Percentiles rank a stretch among this genome's conserved stretches.
Conservation (phyloP, 371 early-diverging fungal genomes). For the Capillidium rhysosporum region DNA sequence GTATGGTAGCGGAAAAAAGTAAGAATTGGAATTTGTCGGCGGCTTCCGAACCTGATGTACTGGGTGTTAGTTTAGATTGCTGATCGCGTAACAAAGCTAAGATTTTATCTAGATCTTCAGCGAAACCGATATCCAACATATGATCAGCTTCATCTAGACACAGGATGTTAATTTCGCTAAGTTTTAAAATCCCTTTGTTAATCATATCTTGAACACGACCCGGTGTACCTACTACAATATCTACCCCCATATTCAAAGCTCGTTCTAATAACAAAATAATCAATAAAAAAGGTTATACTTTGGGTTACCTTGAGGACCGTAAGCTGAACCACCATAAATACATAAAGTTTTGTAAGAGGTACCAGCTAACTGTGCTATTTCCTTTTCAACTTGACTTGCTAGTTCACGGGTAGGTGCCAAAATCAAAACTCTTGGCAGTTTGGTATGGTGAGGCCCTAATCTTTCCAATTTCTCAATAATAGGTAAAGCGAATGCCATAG, state of each 20-base stretch:
- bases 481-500: constrained; percentile 78
- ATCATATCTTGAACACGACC: constrained; percentile 93
- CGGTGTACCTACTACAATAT: constrained; percentile 94
- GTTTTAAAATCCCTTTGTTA: constrained; percentile 59
- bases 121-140: constrained; percentile 93
- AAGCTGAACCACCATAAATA: constrained; percentile 58
- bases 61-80: constrained; percentile 17
- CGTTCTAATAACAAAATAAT: constrained; percentile 10
- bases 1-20: constrained; percentile 75
- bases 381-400: constrained; percentile 71
- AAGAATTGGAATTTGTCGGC: constrained; percentile 42
- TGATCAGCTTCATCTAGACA: constrained; percentile 94
- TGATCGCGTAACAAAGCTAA: constrained; percentile 49
- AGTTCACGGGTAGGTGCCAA: constrained; percentile 93
- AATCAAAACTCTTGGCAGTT: constrained; percentile 67
- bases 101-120: constrained; percentile 76
- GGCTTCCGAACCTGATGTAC: no score
- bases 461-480: constrained; percentile 42
- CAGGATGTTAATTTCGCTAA: constrained; percentile 47
- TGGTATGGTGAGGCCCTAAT: constrained; percentile 25
- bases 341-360: constrained; percentile 20
- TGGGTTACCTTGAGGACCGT: constrained; percentile 36
- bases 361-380: constrained; percentile 42
- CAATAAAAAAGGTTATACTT: background rate
- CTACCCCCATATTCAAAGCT: constrained; percentile 70